These are phyloP conservation scores for Botrytis deweyae DNA, from an alignment of 2,329 filamentous ascomycete species.

Conservation along the genomic window DNA sequence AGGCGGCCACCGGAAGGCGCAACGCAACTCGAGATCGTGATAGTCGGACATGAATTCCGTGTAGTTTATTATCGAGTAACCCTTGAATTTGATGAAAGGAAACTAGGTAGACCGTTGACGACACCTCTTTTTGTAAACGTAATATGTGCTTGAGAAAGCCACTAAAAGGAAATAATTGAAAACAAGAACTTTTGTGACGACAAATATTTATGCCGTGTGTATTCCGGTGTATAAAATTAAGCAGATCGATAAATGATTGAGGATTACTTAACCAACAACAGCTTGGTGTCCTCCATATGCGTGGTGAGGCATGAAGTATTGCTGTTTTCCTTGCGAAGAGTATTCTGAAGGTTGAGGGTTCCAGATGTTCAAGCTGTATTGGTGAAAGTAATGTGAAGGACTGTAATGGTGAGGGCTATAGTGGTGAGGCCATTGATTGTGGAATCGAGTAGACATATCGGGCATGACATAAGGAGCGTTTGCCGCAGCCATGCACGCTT, in stretches of 20 bases:
- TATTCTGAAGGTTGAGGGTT: constrained; percentile 48
- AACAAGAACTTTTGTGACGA: constrained; percentile 36
- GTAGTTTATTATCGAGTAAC: constrained; percentile 34
- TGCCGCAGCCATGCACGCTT: constrained; percentile 25
- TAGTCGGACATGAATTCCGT: constrained; percentile 27
- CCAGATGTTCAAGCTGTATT: constrained; percentile 43
- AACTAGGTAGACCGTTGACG: constrained; percentile 26
- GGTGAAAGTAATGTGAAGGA: constrained; percentile 20
- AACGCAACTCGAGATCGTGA: constrained; percentile 42
- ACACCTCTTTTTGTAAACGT: constrained; percentile 32
- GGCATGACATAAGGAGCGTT: constrained; percentile 45
- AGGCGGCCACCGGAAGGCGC: constrained; percentile 39
- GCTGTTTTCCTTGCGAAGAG: constrained; percentile 47
- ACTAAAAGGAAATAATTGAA: constrained; percentile 23
- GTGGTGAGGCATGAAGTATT: constrained; percentile 46
- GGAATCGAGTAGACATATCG: constrained; percentile 21
- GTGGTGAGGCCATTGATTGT: neutral
- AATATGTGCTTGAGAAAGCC: constrained; percentile 36
- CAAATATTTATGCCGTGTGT: constrained; percentile 33
- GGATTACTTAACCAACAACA: constrained; percentile 38
- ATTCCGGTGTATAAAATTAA: constrained; percentile 25
- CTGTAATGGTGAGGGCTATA: constrained; percentile 8
- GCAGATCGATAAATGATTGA: neutral
- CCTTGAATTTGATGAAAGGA: constrained; percentile 28
- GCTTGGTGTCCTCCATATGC: constrained; percentile 49